A percentile compares a stretch with the other conserved stretches of the same genome.
phyloP scores from a whole-genome alignment of 192 early-diverging fungal species.

The Backusella psychrophila region DNA sequence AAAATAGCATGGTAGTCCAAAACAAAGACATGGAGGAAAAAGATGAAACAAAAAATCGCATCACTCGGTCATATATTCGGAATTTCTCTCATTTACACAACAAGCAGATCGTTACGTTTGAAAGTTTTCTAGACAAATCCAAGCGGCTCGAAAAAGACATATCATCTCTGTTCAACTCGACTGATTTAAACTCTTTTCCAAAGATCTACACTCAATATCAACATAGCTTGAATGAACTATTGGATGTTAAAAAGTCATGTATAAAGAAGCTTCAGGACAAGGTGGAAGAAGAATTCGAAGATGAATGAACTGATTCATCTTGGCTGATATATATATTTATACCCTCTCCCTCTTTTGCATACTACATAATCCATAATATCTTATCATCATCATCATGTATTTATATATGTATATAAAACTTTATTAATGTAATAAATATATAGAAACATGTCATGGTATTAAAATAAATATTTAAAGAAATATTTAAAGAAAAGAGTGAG shows the following conservation, averaged over 20 bases:
- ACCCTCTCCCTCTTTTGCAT: background rate
- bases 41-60: background rate
- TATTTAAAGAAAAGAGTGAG: background rate
- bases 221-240: slow-evolving; percentile 16
- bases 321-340: background rate
- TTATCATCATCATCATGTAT: background rate
- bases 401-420: background rate
- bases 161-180: background rate
- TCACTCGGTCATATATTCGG: background rate
- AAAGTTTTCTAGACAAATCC: slow-evolving; percentile 10
- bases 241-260: slow-evolving; percentile 19
- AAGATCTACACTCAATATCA: slow-evolving; percentile 20
- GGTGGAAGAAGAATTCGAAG: slow-evolving; percentile 15
- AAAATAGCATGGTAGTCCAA: background rate
- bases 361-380: background rate
- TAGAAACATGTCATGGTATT: background rate
- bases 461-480: background rate
- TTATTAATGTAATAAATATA: background rate
- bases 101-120: slow-evolving; percentile 19
- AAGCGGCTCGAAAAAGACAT: background rate
- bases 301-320: background rate
- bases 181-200: background rate
- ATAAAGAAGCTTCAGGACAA: slow-evolving; percentile 19
- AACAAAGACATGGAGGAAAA: background rate
- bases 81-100: slow-evolving; percentile 22